phyloP scores from a whole-genome alignment of 768 basidiomycete species.

The Suillus sp. region DNA sequence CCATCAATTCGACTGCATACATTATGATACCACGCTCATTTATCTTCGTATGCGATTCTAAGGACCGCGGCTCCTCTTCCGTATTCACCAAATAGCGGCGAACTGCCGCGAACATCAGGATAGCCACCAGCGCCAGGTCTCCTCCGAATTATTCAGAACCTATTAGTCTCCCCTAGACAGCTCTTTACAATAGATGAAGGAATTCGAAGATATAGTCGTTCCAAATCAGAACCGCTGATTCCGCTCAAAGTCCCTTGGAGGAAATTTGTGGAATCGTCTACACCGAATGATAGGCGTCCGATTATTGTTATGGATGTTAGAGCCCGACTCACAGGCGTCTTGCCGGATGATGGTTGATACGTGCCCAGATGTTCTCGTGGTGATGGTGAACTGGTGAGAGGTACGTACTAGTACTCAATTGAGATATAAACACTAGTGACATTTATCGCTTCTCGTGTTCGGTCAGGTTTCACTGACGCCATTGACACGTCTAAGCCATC shows the following conservation, averaged over 20 bases:
- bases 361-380: background rate
- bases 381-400: background rate
- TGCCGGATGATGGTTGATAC: conserved; percentile 1
- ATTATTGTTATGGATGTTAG: background rate
- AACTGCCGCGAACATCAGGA: background rate
- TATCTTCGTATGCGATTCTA: background rate
- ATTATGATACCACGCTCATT: background rate
- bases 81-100: too few species aligned
- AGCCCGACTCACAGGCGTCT: background rate
- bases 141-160: background rate
- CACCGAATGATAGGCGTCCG: background rate
- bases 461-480: background rate
- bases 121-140: background rate
- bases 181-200: background rate
- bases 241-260: background rate
- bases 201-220: background rate
- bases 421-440: background rate
- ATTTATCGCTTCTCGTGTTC: background rate
- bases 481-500: background rate
- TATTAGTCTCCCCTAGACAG: background rate
- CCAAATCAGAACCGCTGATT: background rate
- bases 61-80: background rate
- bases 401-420: background rate
- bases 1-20: background rate
- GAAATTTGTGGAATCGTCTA: background rate